phyloP scores from a whole-genome alignment of 2,329 filamentous ascomycete species.

The Diaporthe destruens region DNA sequence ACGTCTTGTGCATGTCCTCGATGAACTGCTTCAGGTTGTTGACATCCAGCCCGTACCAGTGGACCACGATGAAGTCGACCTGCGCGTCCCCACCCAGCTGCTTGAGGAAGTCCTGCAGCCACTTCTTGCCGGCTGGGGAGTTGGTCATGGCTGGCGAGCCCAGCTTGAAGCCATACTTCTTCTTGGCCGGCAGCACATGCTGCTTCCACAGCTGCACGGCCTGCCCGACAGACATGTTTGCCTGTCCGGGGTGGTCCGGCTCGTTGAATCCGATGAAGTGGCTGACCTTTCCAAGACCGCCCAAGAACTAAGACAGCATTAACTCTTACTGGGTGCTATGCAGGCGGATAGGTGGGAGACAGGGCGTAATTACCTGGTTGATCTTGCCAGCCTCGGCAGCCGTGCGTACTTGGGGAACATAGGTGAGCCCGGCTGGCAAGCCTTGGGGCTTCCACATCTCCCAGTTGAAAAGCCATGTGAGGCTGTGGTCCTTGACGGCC shows the following conservation, averaged over 20 bases:
- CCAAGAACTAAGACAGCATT: constrained; percentile 6
- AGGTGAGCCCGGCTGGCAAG: constrained; percentile 26
- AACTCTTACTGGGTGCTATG: neutral
- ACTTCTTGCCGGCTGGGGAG: constrained; percentile 31
- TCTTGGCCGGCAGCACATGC: constrained; percentile 37
- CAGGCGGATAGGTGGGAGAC: neutral
- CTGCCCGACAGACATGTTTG: constrained; percentile 26
- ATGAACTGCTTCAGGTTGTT: constrained; percentile 28
- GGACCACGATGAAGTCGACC: constrained; percentile 36
- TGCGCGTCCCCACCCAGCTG: constrained; percentile 17
- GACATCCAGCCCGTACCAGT: constrained; percentile 36
- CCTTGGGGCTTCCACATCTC: constrained; percentile 39
- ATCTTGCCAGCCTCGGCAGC: constrained; percentile 31
- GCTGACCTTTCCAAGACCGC: constrained; percentile 27
- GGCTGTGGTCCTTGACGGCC: constrained; percentile 18
- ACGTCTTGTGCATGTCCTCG: constrained; percentile 33
- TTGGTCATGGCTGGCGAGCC: constrained; percentile 35
- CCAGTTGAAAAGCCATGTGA: constrained; percentile 39
- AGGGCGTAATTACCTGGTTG: constrained; percentile 20
- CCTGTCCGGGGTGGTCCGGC: constrained; percentile 32
- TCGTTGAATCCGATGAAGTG: constrained; percentile 39
- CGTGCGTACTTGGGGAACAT: constrained; percentile 36
- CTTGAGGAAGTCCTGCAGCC: constrained; percentile 31
- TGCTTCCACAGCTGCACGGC: constrained; percentile 36
- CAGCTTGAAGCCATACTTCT: constrained; percentile 36